Evolutionary conservation across 441 rosid species (phyloP).

Genomic region (Sinapis alba): DNA sequence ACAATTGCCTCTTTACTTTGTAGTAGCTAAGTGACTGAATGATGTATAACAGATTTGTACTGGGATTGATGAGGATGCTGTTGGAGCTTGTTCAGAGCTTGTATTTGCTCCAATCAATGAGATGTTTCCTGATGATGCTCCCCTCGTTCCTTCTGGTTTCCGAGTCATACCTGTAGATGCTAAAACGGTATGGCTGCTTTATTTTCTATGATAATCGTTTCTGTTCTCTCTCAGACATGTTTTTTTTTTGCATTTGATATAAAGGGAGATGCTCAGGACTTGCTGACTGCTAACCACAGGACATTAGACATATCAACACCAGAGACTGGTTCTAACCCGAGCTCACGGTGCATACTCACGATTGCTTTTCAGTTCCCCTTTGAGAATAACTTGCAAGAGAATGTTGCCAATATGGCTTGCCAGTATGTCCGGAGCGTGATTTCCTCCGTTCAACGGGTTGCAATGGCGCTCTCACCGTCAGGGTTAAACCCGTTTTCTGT

Average conservation of each 20-base stretch:
- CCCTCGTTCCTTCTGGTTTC: constrained; percentile 92
- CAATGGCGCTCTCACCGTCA: constrained; percentile 91
- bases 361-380: constrained; percentile 99
- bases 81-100: constrained; percentile 90
- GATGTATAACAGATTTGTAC: constrained; percentile 68
- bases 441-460: constrained; percentile 93
- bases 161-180: constrained; percentile 93
- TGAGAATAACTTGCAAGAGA: constrained; percentile 82
- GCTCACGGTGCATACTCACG: constrained; percentile 79
- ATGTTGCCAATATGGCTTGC: constrained; percentile 93
- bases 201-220: background rate
- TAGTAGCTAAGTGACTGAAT: background rate
- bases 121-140: constrained; percentile 97
- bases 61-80: constrained; percentile 91
- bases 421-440: constrained; percentile 91
- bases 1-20: background rate
- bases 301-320: constrained; percentile 89
- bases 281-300: constrained; percentile 53
- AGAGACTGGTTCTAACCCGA: constrained; percentile 53
- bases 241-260: background rate
- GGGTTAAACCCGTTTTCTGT: constrained; percentile 62
- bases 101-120: constrained; percentile 97
- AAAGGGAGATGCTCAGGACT: constrained; percentile 69
- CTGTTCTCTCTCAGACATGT: background rate
- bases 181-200: constrained; percentile 56